phyloP scores from a whole-genome alignment of 2,329 filamentous ascomycete genomes.

The Cadophora sp. region DNA sequence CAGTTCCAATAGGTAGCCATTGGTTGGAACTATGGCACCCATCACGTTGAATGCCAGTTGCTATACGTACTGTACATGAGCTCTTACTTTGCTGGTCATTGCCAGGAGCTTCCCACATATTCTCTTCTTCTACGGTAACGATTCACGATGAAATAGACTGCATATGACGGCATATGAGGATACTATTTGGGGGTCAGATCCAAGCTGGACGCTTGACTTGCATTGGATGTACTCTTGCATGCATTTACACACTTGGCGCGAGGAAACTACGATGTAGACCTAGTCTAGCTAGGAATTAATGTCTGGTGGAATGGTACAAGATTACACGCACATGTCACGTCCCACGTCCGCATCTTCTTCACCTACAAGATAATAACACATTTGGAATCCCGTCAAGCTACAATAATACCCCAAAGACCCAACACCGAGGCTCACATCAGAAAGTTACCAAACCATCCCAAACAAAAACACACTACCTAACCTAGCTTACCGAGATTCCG shows the following conservation, averaged over 20 bases:
- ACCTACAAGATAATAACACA: too few relatives aligned
- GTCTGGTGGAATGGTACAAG: not conserved
- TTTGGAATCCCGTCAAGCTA: too few relatives aligned
- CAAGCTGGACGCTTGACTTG: slow-evolving; percentile 11
- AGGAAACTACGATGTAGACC: not conserved
- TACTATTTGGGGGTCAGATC: not conserved
- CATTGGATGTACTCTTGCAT: slow-evolving; percentile 1
- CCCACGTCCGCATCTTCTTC: too few relatives aligned
- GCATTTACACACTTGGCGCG: not conserved
- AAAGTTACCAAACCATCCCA: too few relatives aligned
- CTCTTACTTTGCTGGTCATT: slow-evolving; percentile 30
- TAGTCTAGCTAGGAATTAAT: slow-evolving; percentile 11
- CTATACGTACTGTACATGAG: slow-evolving; percentile 8
- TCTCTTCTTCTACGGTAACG: slow-evolving; percentile 7
- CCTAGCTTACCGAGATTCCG: slow-evolving; percentile 10
- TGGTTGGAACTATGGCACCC: too few relatives aligned
- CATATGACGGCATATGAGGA: not conserved
- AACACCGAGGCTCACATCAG: too few relatives aligned
- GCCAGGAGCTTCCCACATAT: slow-evolving; percentile 3
- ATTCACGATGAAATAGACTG: slow-evolving; percentile 13
- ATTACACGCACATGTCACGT: too few relatives aligned
- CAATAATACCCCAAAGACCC: too few relatives aligned
- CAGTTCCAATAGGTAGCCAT: slow-evolving; percentile 12
- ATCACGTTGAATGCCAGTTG: not conserved
- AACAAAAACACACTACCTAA: not conserved